A percentile compares a stretch with the other conserved stretches of the same genome.
Evolutionary conservation across 495 filamentous ascomycete species (phyloP).

Genomic region (Daldinia caldariorum): DNA sequence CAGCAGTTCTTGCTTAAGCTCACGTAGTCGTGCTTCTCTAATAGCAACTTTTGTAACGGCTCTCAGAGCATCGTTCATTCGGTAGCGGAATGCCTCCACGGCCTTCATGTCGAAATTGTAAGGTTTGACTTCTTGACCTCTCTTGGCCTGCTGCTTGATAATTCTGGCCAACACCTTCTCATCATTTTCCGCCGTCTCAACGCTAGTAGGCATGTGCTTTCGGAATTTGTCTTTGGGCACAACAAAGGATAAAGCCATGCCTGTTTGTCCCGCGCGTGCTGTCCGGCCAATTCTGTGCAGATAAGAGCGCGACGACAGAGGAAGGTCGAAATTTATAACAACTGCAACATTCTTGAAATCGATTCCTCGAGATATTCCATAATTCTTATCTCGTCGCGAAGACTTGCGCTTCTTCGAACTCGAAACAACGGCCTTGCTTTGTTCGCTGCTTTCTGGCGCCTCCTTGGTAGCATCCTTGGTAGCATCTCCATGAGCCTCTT

Average conservation of each 20-base stretch:
- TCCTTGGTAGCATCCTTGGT: constrained; percentile 6
- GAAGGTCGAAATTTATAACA: constrained; percentile 97
- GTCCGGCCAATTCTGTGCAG: constrained; percentile 91
- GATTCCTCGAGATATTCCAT: constrained; percentile 85
- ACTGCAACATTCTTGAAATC: constrained; percentile 96
- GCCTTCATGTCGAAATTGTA: constrained; percentile 96
- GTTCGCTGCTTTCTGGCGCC: constrained; percentile 36
- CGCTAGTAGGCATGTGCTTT: constrained; percentile 87
- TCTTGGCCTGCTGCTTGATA: constrained; percentile 73
- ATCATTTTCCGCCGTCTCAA: constrained; percentile 77
- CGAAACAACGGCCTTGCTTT: constrained; percentile 31
- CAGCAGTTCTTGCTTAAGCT: constrained; percentile 87
- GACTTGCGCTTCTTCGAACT: constrained; percentile 71
- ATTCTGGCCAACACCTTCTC: constrained; percentile 83
- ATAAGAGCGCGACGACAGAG: constrained; percentile 87
- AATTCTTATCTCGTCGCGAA: constrained; percentile 77
- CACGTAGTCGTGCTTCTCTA: constrained; percentile 86
- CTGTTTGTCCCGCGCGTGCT: constrained; percentile 85
- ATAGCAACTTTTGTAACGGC: constrained; percentile 67
- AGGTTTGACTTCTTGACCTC: constrained; percentile 79
- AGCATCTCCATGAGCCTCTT: neutral
- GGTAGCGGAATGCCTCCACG: constrained; percentile 92
- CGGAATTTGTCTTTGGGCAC: constrained; percentile 80
- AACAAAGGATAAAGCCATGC: constrained; percentile 95
- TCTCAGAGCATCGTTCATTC: constrained; percentile 81